Percentiles rank a stretch among this genome's conserved stretches.
Evolutionary conservation across 2,329 filamentous ascomycete genomes (phyloP).

Genomic region (Penicillium nordicum): DNA sequence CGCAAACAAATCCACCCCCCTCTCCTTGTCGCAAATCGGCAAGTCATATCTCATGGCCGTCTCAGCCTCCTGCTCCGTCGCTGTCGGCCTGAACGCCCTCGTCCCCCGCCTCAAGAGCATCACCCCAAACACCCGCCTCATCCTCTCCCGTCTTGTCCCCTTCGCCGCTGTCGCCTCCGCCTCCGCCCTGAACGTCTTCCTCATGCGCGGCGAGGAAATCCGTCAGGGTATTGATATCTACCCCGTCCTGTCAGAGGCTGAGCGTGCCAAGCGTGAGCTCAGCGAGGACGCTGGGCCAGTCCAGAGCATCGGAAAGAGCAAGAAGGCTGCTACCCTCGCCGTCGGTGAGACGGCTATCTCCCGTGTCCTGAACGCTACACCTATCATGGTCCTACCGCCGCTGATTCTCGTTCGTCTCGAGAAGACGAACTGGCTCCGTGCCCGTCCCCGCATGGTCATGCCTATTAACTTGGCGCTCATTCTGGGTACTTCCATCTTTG

Average conservation of each 20-base stretch:
- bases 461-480: constrained; percentile 87
- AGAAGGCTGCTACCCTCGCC: constrained; percentile 80
- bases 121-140: constrained; percentile 68
- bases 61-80: constrained; percentile 87
- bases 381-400: constrained; percentile 95
- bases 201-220: constrained; percentile 98
- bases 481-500: constrained; percentile 79
- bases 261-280: constrained; percentile 63
- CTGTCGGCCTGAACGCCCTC: constrained; percentile 82
- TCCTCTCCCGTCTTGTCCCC: constrained; percentile 83
- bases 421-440: constrained; percentile 75
- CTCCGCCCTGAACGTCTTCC: constrained; percentile 88
- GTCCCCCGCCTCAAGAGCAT: constrained; percentile 79
- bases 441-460: constrained; percentile 69
- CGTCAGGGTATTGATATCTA: constrained; percentile 88
- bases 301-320: constrained; percentile 76
- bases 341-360: constrained; percentile 91
- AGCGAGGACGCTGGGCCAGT: constrained; percentile 56
- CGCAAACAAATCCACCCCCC: constrained; percentile 92
- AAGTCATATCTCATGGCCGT: constrained; percentile 93
- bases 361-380: constrained; percentile 87
- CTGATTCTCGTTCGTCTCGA: constrained; percentile 81
- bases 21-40: constrained; percentile 73
- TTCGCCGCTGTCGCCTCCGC: constrained; percentile 94
- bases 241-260: constrained; percentile 69